Evolutionary conservation across 1,284 basidiomycete genomes (phyloP).

Genomic region (Ceratobasidium sp.): DNA sequence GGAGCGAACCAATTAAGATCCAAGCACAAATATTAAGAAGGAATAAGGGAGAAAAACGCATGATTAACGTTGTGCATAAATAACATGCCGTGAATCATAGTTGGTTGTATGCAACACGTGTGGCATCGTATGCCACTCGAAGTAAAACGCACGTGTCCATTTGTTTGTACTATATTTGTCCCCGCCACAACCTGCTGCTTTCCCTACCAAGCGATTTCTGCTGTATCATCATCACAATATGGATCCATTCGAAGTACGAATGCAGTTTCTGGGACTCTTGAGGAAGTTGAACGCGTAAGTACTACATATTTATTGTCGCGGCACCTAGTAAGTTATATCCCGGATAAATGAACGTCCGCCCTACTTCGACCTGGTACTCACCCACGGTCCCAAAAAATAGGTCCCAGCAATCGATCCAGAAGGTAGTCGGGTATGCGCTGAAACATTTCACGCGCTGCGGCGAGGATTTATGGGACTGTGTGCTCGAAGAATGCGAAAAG

Average conservation of each 20-base stretch:
- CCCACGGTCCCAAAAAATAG: conserved; percentile 50
- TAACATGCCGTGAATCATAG: too few species aligned
- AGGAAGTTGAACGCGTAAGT: conserved; percentile 80
- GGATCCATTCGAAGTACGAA: conserved; percentile 90
- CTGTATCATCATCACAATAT: conserved; percentile 51
- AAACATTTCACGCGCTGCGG: conserved; percentile 83
- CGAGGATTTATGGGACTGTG: conserved; percentile 94
- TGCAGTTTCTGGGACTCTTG: conserved; percentile 79
- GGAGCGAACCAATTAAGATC: too few species aligned
- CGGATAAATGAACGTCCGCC: too few species aligned
- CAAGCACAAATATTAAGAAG: too few species aligned
- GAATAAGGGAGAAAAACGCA: too few species aligned
- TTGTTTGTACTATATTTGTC: too few species aligned
- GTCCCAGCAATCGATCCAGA: conserved; percentile 88
- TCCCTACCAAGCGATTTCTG: not conserved
- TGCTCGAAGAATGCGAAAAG: conserved; percentile 90
- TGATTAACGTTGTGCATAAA: too few species aligned
- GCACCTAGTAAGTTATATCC: conserved; percentile 41
- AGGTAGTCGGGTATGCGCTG: conserved; percentile 83
- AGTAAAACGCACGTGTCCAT: too few species aligned
- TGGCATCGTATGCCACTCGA: too few species aligned
- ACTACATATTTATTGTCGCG: conserved; percentile 38
- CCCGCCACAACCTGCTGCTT: not conserved
- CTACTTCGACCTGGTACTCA: too few species aligned
- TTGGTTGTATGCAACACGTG: too few species aligned